phyloP scores from a whole-genome alignment of 2,329 filamentous ascomycete genomes.

The Albophoma yamanashiensis region DNA sequence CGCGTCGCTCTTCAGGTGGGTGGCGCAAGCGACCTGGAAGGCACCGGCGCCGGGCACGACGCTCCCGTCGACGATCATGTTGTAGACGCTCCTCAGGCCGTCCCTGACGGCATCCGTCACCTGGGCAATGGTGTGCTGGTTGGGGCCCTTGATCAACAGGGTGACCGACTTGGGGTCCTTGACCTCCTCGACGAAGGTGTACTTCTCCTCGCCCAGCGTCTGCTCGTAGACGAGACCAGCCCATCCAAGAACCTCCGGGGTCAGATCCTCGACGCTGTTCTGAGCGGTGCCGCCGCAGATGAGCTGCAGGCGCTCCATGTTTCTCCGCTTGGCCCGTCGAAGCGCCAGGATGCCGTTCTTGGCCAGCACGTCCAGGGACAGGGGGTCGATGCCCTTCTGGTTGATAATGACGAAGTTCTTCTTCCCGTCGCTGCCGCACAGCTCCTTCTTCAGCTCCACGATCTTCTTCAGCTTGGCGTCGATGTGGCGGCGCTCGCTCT shows the following conservation, averaged over 20 bases:
- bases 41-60: constrained; percentile 91
- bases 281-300: constrained; percentile 85
- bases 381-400: constrained; percentile 96
- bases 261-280: constrained; percentile 92
- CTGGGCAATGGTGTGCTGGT: constrained; percentile 91
- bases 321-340: constrained; percentile 88
- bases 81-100: constrained; percentile 92
- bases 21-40: constrained; percentile 89
- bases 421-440: constrained; percentile 84
- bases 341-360: constrained; percentile 98
- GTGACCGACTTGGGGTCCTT: constrained; percentile 98
- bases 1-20: constrained; percentile 74
- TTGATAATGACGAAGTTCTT: constrained; percentile 98
- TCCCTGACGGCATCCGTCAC: constrained; percentile 95
- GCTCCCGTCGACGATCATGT: constrained; percentile 97
- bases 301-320: constrained; percentile 97
- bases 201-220: constrained; percentile 96
- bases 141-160: constrained; percentile 94
- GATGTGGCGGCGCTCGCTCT: constrained; percentile 91
- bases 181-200: constrained; percentile 96
- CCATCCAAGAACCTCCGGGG: constrained; percentile 84
- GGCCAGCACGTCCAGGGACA: constrained; percentile 89
- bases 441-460: constrained; percentile 93
- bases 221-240: constrained; percentile 96
- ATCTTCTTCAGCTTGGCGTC: constrained; percentile 97